Base-by-base conservation (phyloP, 2,329 filamentous ascomycete species). In the Epichloe scottii region DNA sequence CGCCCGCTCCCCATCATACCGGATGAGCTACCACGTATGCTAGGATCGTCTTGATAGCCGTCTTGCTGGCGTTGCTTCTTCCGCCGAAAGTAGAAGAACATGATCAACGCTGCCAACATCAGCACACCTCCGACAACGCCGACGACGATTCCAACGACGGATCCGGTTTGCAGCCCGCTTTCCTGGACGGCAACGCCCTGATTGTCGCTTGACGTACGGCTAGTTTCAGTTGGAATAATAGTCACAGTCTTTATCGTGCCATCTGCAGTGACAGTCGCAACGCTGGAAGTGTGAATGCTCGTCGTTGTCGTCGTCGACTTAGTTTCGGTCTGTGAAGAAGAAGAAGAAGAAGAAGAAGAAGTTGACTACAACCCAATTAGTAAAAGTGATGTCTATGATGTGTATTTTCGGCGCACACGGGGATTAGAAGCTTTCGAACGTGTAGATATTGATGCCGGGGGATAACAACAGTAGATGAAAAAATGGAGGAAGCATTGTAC, bases 161-260 rank as follows among this genome's bases (percentile, higher is more conserved):
- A 67, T 2, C 77, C 77, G 0, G 71, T 72, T 34, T 65, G 64
- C 0, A 78, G 63, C 6, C 61, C 60, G 11, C 56, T 54, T 4
- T 57, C 59, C 5, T 61, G 57, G 7, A 48, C 43, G 11, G 49
- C 52, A 40, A 54, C 51, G 15, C 48, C 55, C 17, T 53, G 52
- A 2, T 52, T 51, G 7, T 54, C 51, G 39, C 50, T 51, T 15
- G 58, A 58, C 3, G 53, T 45, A 1, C 58, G 50, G 12, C 52
- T 55, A 15, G 58, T 61, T 7, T 54, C 55, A 1, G 72, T 72
- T 0, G 77, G 76, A 6, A 68, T 68, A 15, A 77, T 69, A 1
- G 76, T 80, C 3, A 83, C 72, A 1, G 78, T 82, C 52, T 70
- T 71, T 21, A 80, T 66, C 5, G 66, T 71, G 17, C 78, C 78